Conservation (phyloP, 331 rosid species). For the Rosa hybrid region DNA sequence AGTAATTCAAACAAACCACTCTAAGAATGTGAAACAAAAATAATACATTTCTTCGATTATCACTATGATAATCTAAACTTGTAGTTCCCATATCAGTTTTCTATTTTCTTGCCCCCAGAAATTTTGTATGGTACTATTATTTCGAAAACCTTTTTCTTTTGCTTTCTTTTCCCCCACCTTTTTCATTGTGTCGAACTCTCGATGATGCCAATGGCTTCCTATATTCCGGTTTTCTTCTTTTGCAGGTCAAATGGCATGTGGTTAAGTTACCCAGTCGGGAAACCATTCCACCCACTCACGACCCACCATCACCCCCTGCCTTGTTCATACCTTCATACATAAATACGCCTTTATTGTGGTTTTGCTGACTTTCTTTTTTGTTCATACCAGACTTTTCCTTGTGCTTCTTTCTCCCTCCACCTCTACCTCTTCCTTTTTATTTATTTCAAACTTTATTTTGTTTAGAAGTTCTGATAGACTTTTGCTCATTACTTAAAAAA, state of each 20-base stretch:
- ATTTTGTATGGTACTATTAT: neutral
- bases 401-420: no score
- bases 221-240: neutral
- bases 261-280: slow-evolving; percentile 14
- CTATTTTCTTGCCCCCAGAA: neutral
- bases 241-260: slow-evolving; percentile 8
- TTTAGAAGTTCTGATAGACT: neutral
- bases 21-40: no score
- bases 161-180: neutral
- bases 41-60: no score
- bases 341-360: neutral
- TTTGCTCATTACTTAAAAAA: neutral
- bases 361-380: neutral
- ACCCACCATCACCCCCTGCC: neutral
- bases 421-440: neutral
- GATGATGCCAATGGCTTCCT: slow-evolving; percentile 2
- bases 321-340: slow-evolving; percentile 1
- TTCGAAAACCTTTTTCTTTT: neutral
- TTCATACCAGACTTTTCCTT: neutral
- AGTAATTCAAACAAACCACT: no score
- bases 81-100: neutral
- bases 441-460: neutral
- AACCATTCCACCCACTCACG: neutral
- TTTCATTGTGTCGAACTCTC: neutral
- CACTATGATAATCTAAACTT: no score